Percentiles rank a stretch among this genome's conserved stretches.
Conservation (phyloP, 306 rosid species). For the Sophora flavescens region DNA sequence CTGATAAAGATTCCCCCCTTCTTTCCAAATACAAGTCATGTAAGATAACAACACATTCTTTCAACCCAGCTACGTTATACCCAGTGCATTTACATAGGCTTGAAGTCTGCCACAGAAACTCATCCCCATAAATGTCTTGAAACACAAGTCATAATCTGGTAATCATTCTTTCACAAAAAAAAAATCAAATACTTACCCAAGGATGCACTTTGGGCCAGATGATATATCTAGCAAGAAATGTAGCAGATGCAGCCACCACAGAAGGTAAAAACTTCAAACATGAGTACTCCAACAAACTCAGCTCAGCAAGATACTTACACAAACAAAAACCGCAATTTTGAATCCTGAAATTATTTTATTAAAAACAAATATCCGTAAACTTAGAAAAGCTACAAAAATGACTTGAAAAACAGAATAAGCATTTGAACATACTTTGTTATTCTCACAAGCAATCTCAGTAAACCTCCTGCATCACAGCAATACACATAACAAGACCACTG, state of each 20-base stretch:
- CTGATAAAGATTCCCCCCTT: conserved; percentile 63
- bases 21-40: conserved; percentile 75
- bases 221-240: conserved; percentile 73
- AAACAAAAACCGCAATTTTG: conserved; percentile 70
- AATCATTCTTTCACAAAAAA: background rate
- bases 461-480: conserved; percentile 59
- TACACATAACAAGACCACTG: conserved; percentile 10
- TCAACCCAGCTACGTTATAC: conserved; percentile 61
- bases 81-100: conserved; percentile 56
- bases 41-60: conserved; percentile 64
- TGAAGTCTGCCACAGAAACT: conserved; percentile 50
- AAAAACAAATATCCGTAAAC: conserved; percentile 36
- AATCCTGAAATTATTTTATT: conserved; percentile 48
- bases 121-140: conserved; percentile 16
- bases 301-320: conserved; percentile 77
- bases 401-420: background rate
- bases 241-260: conserved; percentile 74
- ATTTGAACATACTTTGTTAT: conserved; percentile 53
- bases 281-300: conserved; percentile 76
- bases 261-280: conserved; percentile 79
- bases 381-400: background rate
- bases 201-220: conserved; percentile 61
- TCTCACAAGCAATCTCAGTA: conserved; percentile 49
- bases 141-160: background rate
- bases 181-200: conserved; percentile 66